phyloP scores from a whole-genome alignment of 345 rosid genomes.

The Psidium friedrichsthalianum region DNA sequence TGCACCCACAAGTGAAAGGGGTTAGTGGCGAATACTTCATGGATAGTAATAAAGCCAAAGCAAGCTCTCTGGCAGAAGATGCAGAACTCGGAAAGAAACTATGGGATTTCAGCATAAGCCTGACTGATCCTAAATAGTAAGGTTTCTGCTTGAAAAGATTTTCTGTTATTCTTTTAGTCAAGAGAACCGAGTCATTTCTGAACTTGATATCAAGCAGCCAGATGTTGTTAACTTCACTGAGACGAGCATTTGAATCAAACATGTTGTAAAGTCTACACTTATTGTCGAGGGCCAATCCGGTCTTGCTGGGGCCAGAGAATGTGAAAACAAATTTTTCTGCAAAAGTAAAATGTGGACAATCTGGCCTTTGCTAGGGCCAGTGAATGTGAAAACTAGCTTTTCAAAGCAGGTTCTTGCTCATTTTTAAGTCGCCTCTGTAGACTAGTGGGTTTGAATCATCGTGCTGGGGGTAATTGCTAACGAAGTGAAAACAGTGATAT shows the following conservation, averaged over 20 bases:
- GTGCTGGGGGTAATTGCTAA: neutral
- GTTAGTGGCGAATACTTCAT: constrained; percentile 52
- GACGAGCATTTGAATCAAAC: neutral
- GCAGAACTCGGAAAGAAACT: constrained; percentile 40
- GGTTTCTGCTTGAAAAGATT: neutral
- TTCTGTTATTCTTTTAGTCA: neutral
- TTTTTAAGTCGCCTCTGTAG: neutral
- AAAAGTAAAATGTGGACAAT: neutral
- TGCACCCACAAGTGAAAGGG: constrained; percentile 60
- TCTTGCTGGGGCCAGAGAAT: no score
- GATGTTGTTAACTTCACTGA: neutral
- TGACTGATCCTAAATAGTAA: constrained; percentile 5
- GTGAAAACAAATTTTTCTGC: neutral
- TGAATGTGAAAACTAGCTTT: neutral
- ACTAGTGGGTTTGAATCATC: neutral
- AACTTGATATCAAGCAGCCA: neutral
- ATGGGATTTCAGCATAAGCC: constrained; percentile 59
- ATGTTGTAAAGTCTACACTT: neutral
- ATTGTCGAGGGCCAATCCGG: neutral
- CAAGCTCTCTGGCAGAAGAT: constrained; percentile 33
- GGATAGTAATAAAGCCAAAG: constrained; percentile 37
- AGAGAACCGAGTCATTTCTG: neutral
- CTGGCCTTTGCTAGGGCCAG: neutral
- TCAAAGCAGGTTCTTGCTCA: neutral
- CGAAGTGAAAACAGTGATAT: neutral